Base-by-base conservation (phyloP, 1,139 yeast genomes). In the Candida sp. region DNA sequence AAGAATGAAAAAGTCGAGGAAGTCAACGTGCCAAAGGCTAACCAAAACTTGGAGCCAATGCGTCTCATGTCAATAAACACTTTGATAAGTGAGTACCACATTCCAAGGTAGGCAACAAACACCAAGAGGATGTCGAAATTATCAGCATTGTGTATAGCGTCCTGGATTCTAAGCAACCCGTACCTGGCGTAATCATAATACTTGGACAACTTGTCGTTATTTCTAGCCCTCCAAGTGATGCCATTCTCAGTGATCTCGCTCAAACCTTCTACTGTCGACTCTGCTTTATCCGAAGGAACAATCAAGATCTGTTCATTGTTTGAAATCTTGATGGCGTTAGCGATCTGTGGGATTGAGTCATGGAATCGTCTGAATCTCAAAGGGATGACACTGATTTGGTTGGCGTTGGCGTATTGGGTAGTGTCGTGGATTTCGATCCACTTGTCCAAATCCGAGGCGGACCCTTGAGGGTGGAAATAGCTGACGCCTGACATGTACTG, bases 41-140 rank as follows among this genome's bases (percentile, higher is more conserved):
- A 80, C 96, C 97, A 91, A 62, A 92, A 88, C 60, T 83, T 88
- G 44, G 98, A 91, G 28, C 97, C 98, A 33, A 88, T 77, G 45
- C 71, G 71, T 60, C 84, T 84, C 97, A 94, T 89, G 59, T 91
- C 96, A 54, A 84, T 63, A 62, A 91, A 94, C 42, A 96, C 83
- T 55, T 87, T 86, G 50, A 85, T 72, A 58, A 94, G 81, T 17
- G 97, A 90, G 69, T 90, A 88, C 80, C 91, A 80, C 98, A 94
- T 93, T 48, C 96, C 96, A 35, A 85, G 61, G 67, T 96, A 96
- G 3, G 98, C 98, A 49, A 86, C 70, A 8, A 91, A 81, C 50
- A 96, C 87, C 54, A 93, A 80, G 11, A 85, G 84, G 44, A 94
- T 85, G 68, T 96, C 99, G 59, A 91, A 90, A 35, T 88, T 84